A percentile compares a stretch with the other conserved stretches of the same genome.
Evolutionary conservation across 108 stramenopile genomes (phyloP).

Genomic region (Nitzschia palea): DNA sequence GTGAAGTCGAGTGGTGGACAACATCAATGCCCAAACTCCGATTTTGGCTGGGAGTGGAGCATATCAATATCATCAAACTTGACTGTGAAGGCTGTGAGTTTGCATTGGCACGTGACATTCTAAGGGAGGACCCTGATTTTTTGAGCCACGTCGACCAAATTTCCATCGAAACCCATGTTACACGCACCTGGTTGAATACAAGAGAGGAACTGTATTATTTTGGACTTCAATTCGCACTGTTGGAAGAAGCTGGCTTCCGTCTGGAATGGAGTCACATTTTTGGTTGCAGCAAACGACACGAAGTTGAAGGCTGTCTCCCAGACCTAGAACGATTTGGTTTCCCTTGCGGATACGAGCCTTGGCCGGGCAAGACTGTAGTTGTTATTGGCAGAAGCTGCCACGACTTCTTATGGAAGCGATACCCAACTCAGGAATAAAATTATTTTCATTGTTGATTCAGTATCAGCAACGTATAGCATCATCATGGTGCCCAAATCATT

Average conservation of each 20-base stretch:
- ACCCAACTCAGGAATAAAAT: conserved; percentile 1
- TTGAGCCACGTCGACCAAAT: conserved; percentile 58
- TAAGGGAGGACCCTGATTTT: conserved; percentile 58
- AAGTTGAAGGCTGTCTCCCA: conserved; percentile 47
- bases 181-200: conserved; percentile 58
- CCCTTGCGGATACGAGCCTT: conserved; percentile 50
- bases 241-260: conserved; percentile 68
- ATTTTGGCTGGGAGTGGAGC: conserved; percentile 38
- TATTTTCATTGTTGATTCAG: too few species aligned
- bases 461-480: too few species aligned
- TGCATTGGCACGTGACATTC: conserved; percentile 59
- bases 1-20: conserved; percentile 50
- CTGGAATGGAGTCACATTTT: conserved; percentile 38
- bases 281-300: conserved; percentile 54
- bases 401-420: conserved; percentile 34
- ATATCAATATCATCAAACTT: conserved; percentile 47
- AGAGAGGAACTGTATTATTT: conserved; percentile 63
- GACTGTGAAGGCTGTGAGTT: conserved; percentile 72
- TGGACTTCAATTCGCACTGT: conserved; percentile 47
- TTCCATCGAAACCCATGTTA: conserved; percentile 60
- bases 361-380: conserved; percentile 43
- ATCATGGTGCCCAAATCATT: too few species aligned
- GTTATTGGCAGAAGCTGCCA: conserved; percentile 33
- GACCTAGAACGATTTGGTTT: conserved; percentile 40
- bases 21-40: conserved; percentile 45